Percentiles rank a stretch among this genome's conserved stretches.
These are phyloP conservation scores for Verticillium nonalfalfae DNA, from an alignment of 2,329 filamentous ascomycete genomes.

Conservation along the genomic window DNA sequence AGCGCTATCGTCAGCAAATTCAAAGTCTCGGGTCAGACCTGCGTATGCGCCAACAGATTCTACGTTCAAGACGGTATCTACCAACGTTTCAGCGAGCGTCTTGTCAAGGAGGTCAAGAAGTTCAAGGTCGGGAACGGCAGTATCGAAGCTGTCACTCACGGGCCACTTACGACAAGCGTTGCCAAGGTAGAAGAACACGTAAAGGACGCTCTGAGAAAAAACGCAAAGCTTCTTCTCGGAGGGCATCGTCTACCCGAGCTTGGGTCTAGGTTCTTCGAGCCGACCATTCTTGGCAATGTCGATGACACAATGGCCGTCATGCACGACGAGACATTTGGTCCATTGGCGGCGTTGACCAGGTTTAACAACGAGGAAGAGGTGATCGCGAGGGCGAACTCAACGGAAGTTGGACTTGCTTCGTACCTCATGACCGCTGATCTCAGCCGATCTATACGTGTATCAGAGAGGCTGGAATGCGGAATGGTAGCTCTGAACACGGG, in stretches of 20 bases:
- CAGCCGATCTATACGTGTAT: constrained; percentile 57
- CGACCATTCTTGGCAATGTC: constrained; percentile 56
- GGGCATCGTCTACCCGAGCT: constrained; percentile 58
- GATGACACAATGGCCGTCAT: constrained; percentile 50
- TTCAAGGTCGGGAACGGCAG: constrained; percentile 52
- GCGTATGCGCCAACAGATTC: constrained; percentile 81
- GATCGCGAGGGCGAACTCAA: constrained; percentile 52
- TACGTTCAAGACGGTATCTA: constrained; percentile 75
- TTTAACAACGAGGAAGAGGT: constrained; percentile 63
- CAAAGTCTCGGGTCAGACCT: constrained; percentile 89
- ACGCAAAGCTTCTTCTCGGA: constrained; percentile 51
- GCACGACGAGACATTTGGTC: constrained; percentile 60
- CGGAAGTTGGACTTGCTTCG: constrained; percentile 56
- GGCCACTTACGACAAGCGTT: constrained; percentile 60
- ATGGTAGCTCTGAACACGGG: constrained; percentile 64
- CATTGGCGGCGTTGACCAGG: constrained; percentile 55
- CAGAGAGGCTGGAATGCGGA: constrained; percentile 62
- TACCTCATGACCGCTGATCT: constrained; percentile 66
- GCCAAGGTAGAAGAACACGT: constrained; percentile 59
- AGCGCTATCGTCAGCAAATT: constrained; percentile 86
- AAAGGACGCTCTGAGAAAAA: constrained; percentile 55
- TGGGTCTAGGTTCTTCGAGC: constrained; percentile 63
- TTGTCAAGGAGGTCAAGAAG: constrained; percentile 48
- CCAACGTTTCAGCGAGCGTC: constrained; percentile 59
- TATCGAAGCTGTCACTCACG: constrained; percentile 51